Conservation (phyloP, 2,329 filamentous ascomycete genomes). For the Pseudogymnoascus verrucosus region DNA sequence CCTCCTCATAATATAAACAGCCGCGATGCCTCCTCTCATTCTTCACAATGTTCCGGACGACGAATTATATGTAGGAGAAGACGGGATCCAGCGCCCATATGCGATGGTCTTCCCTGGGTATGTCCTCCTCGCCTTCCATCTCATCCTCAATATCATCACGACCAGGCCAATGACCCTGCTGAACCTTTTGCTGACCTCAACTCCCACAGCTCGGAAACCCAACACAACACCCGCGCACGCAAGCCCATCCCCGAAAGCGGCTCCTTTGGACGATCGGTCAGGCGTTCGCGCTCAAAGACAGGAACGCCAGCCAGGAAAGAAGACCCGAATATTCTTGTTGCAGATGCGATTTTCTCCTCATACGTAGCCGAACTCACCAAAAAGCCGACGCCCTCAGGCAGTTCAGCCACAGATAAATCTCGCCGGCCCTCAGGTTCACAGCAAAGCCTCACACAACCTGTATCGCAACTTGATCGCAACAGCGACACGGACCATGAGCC, state of each 20-base stretch:
- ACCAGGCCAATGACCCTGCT: neutral
- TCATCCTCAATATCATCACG: neutral
- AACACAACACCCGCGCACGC: slow-evolving; percentile 35
- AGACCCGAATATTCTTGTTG: slow-evolving; percentile 53
- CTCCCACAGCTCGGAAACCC: neutral
- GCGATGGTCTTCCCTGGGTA: slow-evolving; percentile 60
- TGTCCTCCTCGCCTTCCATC: slow-evolving; percentile 19
- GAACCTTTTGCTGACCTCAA: neutral
- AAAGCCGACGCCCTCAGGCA: slow-evolving; percentile 22
- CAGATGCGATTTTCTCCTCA: slow-evolving; percentile 53
- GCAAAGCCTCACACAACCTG: slow-evolving; percentile 22
- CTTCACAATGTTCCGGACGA: slow-evolving; percentile 62
- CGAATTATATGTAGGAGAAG: slow-evolving; percentile 57
- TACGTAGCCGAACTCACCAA: slow-evolving; percentile 42
- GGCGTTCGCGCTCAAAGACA: slow-evolving; percentile 54
- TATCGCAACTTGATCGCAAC: slow-evolving; percentile 20
- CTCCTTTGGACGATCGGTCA: slow-evolving; percentile 59
- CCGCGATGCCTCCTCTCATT: slow-evolving; percentile 54
- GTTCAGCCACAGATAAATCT: slow-evolving; percentile 22
- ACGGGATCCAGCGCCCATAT: slow-evolving; percentile 57
- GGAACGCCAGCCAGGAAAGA: slow-evolving; percentile 47
- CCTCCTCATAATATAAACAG: neutral
- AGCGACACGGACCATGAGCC: slow-evolving; percentile 30
- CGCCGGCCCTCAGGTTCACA: slow-evolving; percentile 23
- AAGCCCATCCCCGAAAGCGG: slow-evolving; percentile 52